A percentile compares a stretch with the other conserved stretches of the same genome.
Evolutionary conservation across 768 basidiomycete genomes (phyloP).

Genomic region (Suillus subaureus): DNA sequence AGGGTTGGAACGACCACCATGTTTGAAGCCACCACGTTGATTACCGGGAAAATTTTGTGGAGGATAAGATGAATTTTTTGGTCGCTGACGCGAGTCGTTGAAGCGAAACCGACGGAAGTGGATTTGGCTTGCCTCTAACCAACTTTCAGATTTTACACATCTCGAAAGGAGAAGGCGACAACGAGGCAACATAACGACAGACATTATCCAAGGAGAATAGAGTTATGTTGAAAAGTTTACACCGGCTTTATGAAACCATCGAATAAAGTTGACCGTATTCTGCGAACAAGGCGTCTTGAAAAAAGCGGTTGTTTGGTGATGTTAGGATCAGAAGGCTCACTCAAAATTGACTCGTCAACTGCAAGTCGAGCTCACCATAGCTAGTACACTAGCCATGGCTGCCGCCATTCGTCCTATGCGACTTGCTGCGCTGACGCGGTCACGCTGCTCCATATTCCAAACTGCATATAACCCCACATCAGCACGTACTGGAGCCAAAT

Average conservation of each 20-base stretch:
- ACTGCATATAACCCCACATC: conserved; percentile 86
- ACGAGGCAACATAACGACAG: conserved; percentile 24
- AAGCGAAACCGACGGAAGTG: conserved; percentile 23
- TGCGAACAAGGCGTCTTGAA: background rate
- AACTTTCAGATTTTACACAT: conserved; percentile 17
- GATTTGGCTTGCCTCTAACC: conserved; percentile 22
- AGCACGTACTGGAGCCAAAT: conserved; percentile 87
- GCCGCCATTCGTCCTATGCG: conserved; percentile 48
- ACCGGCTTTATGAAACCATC: conserved; percentile 1
- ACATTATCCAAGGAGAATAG: background rate
- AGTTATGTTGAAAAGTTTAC: background rate
- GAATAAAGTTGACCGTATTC: background rate
- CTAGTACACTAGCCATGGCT: conserved; percentile 21
- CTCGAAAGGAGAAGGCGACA: conserved; percentile 20
- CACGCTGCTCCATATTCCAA: conserved; percentile 79
- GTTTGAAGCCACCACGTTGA: background rate
- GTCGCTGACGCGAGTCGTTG: background rate
- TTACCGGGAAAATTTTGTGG: background rate
- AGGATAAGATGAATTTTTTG: background rate
- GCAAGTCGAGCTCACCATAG: background rate
- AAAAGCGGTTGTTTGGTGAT: conserved; percentile 27
- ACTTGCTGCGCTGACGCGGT: conserved; percentile 59
- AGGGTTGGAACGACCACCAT: conserved; percentile 1
- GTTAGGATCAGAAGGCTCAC: conserved; percentile 30
- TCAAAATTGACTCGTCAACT: background rate